Conservation (phyloP, 1,139 yeast species). For the Debaryomycetaceae sp. region DNA sequence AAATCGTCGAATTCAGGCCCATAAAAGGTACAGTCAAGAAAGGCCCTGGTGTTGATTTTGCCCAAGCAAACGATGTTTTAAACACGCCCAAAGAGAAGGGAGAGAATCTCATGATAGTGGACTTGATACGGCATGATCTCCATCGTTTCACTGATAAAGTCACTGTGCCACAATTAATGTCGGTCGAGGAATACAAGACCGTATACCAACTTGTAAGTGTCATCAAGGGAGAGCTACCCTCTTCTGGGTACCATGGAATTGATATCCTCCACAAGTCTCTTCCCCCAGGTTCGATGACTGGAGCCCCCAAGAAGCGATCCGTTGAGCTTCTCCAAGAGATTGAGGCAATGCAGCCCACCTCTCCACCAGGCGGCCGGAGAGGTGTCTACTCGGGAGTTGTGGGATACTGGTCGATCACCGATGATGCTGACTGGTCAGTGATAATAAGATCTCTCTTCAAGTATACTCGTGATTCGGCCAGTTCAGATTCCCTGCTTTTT, state of each 20-base stretch:
- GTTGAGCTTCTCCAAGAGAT: constrained; percentile 70
- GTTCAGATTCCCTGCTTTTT: constrained; percentile 9
- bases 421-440: constrained; percentile 94
- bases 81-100: constrained; percentile 92
- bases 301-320: constrained; percentile 94
- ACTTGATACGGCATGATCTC: constrained; percentile 88
- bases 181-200: constrained; percentile 87
- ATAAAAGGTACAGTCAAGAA: constrained; percentile 93
- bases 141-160: constrained; percentile 68
- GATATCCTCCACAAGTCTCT: constrained; percentile 75
- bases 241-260: constrained; percentile 55
- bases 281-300: constrained; percentile 99
- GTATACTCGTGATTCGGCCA: constrained; percentile 50
- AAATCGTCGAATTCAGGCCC: constrained; percentile 77
- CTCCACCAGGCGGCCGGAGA: constrained; percentile 53
- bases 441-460: constrained; percentile 80
- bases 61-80: constrained; percentile 60
- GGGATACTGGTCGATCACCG: constrained; percentile 92
- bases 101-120: constrained; percentile 96
- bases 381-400: constrained; percentile 93
- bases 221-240: constrained; percentile 58
- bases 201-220: constrained; percentile 92
- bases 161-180: constrained; percentile 74
- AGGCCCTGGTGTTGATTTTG: constrained; percentile 46
- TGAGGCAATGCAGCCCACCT: constrained; percentile 36